A percentile compares a stretch with the other conserved stretches of the same genome.
phyloP scores from a whole-genome alignment of 2,329 filamentous ascomycete species.

The Calonectria crousiana region DNA sequence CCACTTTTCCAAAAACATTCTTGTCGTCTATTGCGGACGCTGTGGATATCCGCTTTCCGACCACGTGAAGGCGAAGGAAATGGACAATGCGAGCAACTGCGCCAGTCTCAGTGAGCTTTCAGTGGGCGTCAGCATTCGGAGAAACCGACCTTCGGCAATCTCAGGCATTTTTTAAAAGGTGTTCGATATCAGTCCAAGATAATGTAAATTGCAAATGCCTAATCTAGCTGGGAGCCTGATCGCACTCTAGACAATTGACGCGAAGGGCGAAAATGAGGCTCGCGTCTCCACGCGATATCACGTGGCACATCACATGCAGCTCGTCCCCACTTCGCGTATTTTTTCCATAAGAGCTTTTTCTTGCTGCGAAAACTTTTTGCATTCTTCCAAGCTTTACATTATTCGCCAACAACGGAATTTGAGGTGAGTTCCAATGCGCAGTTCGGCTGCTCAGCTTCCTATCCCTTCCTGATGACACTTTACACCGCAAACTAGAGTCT shows the following conservation, averaged over 20 bases:
- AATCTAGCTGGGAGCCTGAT: not conserved
- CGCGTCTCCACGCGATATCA: conserved; percentile 38
- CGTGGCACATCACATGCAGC: conserved; percentile 36
- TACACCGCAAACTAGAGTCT: conserved; percentile 97
- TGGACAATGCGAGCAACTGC: conserved; percentile 86
- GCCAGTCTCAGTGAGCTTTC: not conserved
- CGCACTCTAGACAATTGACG: not conserved
- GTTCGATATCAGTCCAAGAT: not conserved
- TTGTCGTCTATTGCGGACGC: conserved; percentile 82
- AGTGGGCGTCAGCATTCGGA: not conserved
- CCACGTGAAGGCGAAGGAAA: conserved; percentile 84
- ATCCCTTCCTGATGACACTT: conserved; percentile 79
- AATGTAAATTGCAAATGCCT: not conserved
- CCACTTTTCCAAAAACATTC: conserved; percentile 91
- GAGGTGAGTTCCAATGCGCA: conserved; percentile 42
- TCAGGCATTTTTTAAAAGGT: conserved; percentile 65
- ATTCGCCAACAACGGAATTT: conserved; percentile 38
- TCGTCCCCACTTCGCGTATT: conserved; percentile 40
- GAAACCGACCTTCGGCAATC: conserved; percentile 56
- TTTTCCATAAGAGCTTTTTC: conserved; percentile 42
- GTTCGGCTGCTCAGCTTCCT: conserved; percentile 23
- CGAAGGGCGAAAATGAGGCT: conserved; percentile 2
- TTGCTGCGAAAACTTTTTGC: conserved; percentile 40
- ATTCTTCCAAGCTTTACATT: conserved; percentile 27
- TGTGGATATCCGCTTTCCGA: conserved; percentile 81